Conservation (phyloP, 805 yeast genomes). For the Ogataea henricii region DNA sequence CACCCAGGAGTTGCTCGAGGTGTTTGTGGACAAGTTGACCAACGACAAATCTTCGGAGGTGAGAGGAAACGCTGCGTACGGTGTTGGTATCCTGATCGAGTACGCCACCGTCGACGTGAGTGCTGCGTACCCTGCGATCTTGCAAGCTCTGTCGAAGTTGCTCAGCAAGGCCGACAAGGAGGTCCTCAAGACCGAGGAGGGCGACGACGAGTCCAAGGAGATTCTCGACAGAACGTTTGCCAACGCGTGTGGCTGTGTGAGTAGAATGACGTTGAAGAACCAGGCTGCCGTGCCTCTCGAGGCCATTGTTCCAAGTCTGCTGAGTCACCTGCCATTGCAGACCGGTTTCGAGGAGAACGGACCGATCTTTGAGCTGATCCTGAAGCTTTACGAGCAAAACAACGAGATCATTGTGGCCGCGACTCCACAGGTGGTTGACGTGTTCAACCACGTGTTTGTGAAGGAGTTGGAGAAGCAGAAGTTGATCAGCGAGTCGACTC, state of each 20-base stretch:
- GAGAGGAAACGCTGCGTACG: constrained; percentile 94
- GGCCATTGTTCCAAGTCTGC: constrained; percentile 71
- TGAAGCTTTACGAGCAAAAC: constrained; percentile 67
- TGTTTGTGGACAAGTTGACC: constrained; percentile 67
- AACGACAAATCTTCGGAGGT: constrained; percentile 83
- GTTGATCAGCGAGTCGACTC: constrained; percentile 69
- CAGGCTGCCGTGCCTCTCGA: constrained; percentile 72
- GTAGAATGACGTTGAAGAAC: constrained; percentile 81
- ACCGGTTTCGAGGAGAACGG: constrained; percentile 91
- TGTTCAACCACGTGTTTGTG: constrained; percentile 69
- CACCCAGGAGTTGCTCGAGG: constrained; percentile 67
- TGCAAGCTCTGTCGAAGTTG: constrained; percentile 67
- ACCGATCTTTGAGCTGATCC: constrained; percentile 80
- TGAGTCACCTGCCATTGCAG: constrained; percentile 80
- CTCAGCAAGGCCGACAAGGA: constrained; percentile 79
- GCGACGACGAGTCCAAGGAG: constrained; percentile 77
- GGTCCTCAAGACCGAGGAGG: constrained; percentile 56
- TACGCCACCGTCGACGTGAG: constrained; percentile 55
- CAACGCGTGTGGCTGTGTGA: constrained; percentile 96
- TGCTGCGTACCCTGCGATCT: constrained; percentile 64
- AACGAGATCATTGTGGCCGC: constrained; percentile 54
- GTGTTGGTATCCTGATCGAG: constrained; percentile 78
- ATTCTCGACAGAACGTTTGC: constrained; percentile 83
- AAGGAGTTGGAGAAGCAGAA: constrained; percentile 76
- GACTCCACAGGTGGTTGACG: constrained; percentile 63